Evolutionary conservation across 306 rosid genomes (phyloP).

Genomic region (Rosa rugosa): DNA sequence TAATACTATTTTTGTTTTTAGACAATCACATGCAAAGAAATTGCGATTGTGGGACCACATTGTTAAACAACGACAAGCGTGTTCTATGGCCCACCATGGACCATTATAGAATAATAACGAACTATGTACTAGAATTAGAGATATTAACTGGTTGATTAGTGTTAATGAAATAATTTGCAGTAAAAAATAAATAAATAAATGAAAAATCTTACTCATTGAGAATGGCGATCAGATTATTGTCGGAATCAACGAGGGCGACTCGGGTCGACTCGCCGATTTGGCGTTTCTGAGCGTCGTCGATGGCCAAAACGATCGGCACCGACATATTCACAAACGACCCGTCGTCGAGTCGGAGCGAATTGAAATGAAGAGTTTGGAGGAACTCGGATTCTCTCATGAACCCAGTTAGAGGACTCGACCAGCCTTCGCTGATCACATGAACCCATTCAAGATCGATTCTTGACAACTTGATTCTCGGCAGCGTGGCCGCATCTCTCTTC

Average conservation of each 20-base stretch:
- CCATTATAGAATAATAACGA: neutral
- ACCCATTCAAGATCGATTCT: slow-evolving; percentile 80
- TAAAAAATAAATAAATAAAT: neutral
- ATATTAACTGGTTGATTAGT: neutral
- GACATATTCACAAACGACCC: slow-evolving; percentile 93
- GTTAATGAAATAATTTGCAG: neutral
- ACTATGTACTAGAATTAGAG: neutral
- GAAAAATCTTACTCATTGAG: slow-evolving; percentile 62
- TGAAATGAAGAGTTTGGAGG: slow-evolving; percentile 99
- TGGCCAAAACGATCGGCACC: slow-evolving; percentile 85
- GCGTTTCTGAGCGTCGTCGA: slow-evolving; percentile 77
- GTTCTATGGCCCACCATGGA: too few relatives aligned
- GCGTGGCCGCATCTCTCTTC: slow-evolving; percentile 58
- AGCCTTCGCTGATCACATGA: slow-evolving; percentile 94
- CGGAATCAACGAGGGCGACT: slow-evolving; percentile 76
- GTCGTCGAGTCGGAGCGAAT: slow-evolving; percentile 69
- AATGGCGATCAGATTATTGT: slow-evolving; percentile 69
- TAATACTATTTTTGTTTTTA: too few relatives aligned
- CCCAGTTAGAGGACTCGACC: slow-evolving; percentile 91
- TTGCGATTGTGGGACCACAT: neutral
- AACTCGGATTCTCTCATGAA: slow-evolving; percentile 98
- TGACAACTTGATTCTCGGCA: slow-evolving; percentile 68
- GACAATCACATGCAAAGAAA: neutral
- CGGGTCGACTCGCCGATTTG: slow-evolving; percentile 62
- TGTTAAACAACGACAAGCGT: too few relatives aligned